These are phyloP conservation scores for Diutina ranongensis DNA, from an alignment of 1,139 yeast genomes.

Conservation along the genomic window DNA sequence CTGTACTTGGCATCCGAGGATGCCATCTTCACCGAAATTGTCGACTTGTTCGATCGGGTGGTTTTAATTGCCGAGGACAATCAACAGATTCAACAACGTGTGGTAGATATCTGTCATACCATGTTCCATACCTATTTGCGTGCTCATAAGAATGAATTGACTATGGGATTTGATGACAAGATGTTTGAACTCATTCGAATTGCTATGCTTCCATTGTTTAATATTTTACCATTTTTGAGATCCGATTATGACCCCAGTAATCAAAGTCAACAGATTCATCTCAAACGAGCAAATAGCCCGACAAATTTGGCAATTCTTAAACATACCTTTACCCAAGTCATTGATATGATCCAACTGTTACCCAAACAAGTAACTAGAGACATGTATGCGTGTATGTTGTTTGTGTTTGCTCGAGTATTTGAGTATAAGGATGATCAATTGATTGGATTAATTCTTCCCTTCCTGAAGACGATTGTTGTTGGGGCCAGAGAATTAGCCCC, in stretches of 20 bases:
- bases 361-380: slow-evolving; percentile 58
- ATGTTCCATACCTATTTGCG: slow-evolving; percentile 25
- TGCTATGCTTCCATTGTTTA: slow-evolving; percentile 53
- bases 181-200: slow-evolving; percentile 71
- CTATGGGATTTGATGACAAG: slow-evolving; percentile 58
- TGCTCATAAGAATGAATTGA: slow-evolving; percentile 15
- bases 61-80: slow-evolving; percentile 44
- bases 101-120: slow-evolving; percentile 46
- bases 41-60: slow-evolving; percentile 67
- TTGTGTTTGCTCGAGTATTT: slow-evolving; percentile 48
- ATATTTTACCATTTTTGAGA: slow-evolving; percentile 48
- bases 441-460: slow-evolving; percentile 43
- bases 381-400: slow-evolving; percentile 57
- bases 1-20: slow-evolving; percentile 53
- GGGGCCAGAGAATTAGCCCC: slow-evolving; percentile 19
- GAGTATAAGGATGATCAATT: slow-evolving; percentile 36
- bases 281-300: slow-evolving; percentile 23
- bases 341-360: slow-evolving; percentile 49
- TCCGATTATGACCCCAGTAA: slow-evolving; percentile 28
- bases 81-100: slow-evolving; percentile 36
- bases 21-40: slow-evolving; percentile 54
- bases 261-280: slow-evolving; percentile 20
- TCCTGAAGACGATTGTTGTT: slow-evolving; percentile 37
- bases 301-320: slow-evolving; percentile 32
- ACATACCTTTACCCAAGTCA: slow-evolving; percentile 42